Evolutionary conservation across 306 rosid species (phyloP), one percentile per base, ranked within the genome.

Genomic region (Sphenostylis stenocarpa): DNA sequence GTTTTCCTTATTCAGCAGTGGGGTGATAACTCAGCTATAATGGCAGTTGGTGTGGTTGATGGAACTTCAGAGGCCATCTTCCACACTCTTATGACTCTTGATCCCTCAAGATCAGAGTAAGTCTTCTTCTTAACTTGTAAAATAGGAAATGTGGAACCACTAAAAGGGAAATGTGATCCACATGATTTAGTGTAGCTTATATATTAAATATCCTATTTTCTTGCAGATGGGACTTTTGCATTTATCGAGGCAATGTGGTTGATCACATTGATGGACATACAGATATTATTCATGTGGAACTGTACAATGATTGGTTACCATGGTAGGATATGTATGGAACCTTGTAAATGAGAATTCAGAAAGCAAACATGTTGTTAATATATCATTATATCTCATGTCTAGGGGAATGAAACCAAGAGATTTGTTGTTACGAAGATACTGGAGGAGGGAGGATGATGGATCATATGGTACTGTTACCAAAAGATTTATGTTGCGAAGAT

Each of bases 381-480:
- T 33, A n/a, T 9, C 19, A 21, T 20, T 64, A 61, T 66, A 61
- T 73, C n/a, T 26, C 80, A 13, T 82, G 61, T 77, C 17, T 80
- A 94, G 98, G 98, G 91, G 98, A 44, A 94, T 90, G 97, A 81
- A 79, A 70, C 85, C 85, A 64, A 75, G 98, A 84, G 98, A 94
- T 90, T 83, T 94, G 36, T 72, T 94, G 53, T 4, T 94, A 73
- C 78, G 86, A 17, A 96, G 98, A 44, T 94, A 94, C 44, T 94
- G 98, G 98, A 94, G 98, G 83, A 87, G 98, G 75, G 96, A 94
- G 78, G 96, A 94, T 14, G 96, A 91, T 86, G 98, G 98, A 70
- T 90, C 98, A 86, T 94, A 94, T 73, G 97, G 98, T 93, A 84
- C 3, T 77, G 19, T 72, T 51, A 62, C 60, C 31, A 43, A 71